Evolutionary conservation across 768 basidiomycete genomes (phyloP).

Genomic region (Vararia minispora): DNA sequence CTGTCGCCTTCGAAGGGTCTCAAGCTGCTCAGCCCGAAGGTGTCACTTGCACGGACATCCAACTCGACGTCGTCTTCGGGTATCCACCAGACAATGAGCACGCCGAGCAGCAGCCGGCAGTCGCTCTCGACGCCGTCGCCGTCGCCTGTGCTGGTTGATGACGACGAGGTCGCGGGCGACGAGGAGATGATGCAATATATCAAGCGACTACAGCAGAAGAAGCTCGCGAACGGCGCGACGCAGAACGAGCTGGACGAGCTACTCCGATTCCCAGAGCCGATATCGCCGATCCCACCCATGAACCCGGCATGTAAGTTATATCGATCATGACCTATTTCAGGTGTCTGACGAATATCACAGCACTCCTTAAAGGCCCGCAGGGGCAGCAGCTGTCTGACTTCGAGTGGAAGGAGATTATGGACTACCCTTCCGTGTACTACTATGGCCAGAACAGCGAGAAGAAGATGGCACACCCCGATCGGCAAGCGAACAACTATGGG

Average conservation of each 20-base stretch:
- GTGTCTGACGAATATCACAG: slow-evolving; percentile 26
- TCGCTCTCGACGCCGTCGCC: slow-evolving; percentile 83
- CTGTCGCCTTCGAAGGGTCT: slow-evolving; percentile 78
- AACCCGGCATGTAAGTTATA: slow-evolving; percentile 57
- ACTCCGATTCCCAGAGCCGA: slow-evolving; percentile 87
- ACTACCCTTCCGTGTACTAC: slow-evolving; percentile 76
- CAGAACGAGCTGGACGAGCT: slow-evolving; percentile 84
- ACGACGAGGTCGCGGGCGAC: slow-evolving; percentile 82
- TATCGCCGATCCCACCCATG: slow-evolving; percentile 51
- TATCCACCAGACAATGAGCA: slow-evolving; percentile 38
- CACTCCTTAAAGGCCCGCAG: slow-evolving; percentile 53
- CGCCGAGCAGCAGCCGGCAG: slow-evolving; percentile 63
- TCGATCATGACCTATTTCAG: neutral
- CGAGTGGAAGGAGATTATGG: slow-evolving; percentile 85
- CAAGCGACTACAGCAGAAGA: slow-evolving; percentile 81
- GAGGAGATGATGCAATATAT: slow-evolving; percentile 98
- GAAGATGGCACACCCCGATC: slow-evolving; percentile 65
- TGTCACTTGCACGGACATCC: slow-evolving; percentile 48
- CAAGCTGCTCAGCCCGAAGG: slow-evolving; percentile 73
- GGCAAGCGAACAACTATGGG: slow-evolving; percentile 77
- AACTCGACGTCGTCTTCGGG: slow-evolving; percentile 39
- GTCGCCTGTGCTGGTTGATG: slow-evolving; percentile 62
- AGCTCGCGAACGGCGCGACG: slow-evolving; percentile 68
- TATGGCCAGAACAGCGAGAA: slow-evolving; percentile 74
- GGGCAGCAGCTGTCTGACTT: slow-evolving; percentile 71